A percentile compares a stretch with the other conserved stretches of the same genome.
phyloP scores from a whole-genome alignment of 2,329 filamentous ascomycete species.

The Alternaria panax region DNA sequence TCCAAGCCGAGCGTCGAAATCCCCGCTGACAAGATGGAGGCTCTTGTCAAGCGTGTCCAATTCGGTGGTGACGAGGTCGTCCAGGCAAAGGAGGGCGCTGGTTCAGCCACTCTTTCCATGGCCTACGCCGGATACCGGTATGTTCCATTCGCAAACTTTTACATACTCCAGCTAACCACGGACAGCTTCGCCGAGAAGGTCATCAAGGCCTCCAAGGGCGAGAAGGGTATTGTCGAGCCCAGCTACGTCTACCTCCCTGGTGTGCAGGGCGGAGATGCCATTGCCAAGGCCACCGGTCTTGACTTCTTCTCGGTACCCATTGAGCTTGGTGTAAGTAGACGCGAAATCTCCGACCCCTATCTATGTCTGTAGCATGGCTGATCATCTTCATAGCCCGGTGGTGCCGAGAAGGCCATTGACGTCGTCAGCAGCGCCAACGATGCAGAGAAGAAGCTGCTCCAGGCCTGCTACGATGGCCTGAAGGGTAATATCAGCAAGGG shows the following conservation, averaged over 20 bases:
- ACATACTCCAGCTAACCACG: neutral
- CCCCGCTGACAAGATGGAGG: slow-evolving; percentile 87
- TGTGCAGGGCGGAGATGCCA: slow-evolving; percentile 83
- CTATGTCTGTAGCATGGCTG: slow-evolving; percentile 10
- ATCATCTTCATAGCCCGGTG: slow-evolving; percentile 68
- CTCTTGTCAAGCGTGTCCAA: slow-evolving; percentile 90
- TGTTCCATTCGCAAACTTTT: neutral
- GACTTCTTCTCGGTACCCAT: slow-evolving; percentile 98
- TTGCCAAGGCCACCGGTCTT: slow-evolving; percentile 79
- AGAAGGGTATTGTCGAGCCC: slow-evolving; percentile 92
- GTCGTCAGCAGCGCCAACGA: slow-evolving; percentile 78
- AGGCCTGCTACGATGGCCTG: slow-evolving; percentile 76
- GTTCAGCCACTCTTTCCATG: slow-evolving; percentile 92
- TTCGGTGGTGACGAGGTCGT: slow-evolving; percentile 98
- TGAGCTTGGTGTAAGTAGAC: slow-evolving; percentile 85
- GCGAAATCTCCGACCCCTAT: neutral
- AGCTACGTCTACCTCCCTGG: slow-evolving; percentile 95
- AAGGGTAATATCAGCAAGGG: slow-evolving; percentile 96
- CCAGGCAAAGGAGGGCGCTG: slow-evolving; percentile 90
- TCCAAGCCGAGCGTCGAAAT: slow-evolving; percentile 80
- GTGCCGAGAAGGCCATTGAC: slow-evolving; percentile 86
- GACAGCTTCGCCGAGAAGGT: slow-evolving; percentile 87
- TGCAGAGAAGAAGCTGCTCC: slow-evolving; percentile 87
- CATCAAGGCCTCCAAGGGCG: slow-evolving; percentile 84
- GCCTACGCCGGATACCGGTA: slow-evolving; percentile 85